These are phyloP conservation scores for Globisporangium carolinianum DNA, from an alignment of 352 stramenopile genomes.

Conservation along the genomic window DNA sequence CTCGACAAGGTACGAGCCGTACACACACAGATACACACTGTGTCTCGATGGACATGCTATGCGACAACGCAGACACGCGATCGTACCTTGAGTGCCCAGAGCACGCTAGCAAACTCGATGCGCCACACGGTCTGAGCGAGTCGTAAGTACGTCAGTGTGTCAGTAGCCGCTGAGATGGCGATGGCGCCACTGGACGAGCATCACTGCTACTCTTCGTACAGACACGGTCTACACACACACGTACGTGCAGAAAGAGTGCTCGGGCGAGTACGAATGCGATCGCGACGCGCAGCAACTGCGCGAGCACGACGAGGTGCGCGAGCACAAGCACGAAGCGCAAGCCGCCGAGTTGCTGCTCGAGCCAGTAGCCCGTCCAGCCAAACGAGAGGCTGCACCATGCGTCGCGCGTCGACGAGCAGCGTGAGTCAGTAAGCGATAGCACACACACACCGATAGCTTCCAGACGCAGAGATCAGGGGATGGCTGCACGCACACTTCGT, in stretches of 20 bases:
- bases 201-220: no score
- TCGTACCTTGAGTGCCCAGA: conserved; percentile 20
- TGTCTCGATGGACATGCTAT: neutral
- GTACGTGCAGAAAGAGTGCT: conserved; percentile 12
- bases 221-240: neutral
- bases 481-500: conserved; percentile 9
- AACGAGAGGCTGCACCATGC: conserved; percentile 16
- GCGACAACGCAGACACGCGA: neutral
- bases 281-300: conserved; percentile 14
- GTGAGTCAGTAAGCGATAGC: no score
- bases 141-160: neutral
- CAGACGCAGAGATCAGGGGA: neutral
- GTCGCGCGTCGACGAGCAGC: neutral
- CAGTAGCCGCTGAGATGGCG: no score
- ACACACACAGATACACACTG: no score
- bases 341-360: conserved; percentile 20
- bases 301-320: conserved; percentile 12
- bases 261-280: conserved; percentile 15
- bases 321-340: conserved; percentile 18
- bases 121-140: conserved; percentile 5
- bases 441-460: no score
- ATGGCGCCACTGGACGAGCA: no score
- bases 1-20: no score
- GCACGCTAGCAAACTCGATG: conserved; percentile 17
- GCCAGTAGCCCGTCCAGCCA: conserved; percentile 18